Percentiles rank a stretch among this genome's conserved stretches.
Conservation (phyloP, 1,139 yeast species). For the Taphrina betulina region DNA sequence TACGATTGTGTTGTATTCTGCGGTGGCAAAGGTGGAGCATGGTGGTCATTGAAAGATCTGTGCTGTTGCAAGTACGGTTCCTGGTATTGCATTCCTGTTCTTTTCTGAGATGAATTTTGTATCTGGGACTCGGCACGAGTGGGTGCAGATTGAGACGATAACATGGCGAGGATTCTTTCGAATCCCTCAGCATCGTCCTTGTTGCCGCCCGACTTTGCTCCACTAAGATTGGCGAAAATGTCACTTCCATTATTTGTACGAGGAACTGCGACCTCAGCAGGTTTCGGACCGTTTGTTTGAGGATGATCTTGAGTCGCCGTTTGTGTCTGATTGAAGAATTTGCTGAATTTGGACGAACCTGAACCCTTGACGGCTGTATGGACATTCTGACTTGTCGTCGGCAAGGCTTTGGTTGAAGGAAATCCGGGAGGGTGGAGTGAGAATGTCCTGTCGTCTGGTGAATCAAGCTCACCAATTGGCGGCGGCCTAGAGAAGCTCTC, state of each 20-base stretch:
- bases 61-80: background rate
- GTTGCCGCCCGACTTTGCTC: constrained; percentile 1
- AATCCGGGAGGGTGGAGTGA: constrained; percentile 1
- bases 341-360: constrained; percentile 24
- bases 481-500: too few species aligned
- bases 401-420: background rate
- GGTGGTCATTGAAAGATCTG: background rate
- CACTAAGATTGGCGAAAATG: background rate
- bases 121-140: too few species aligned
- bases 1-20: background rate
- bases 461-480: background rate
- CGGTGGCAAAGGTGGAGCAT: background rate
- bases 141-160: constrained; percentile 17
- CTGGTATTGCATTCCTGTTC: background rate
- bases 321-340: constrained; percentile 9
- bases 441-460: background rate
- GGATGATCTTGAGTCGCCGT: background rate
- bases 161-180: constrained; percentile 31
- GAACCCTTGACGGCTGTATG: background rate
- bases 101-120: background rate
- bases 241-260: background rate
- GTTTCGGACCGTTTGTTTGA: too few species aligned
- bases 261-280: background rate
- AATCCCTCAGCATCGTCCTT: constrained; percentile 30
- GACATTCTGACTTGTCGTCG: background rate